These are phyloP conservation scores for Kockovaella imperatae DNA, from an alignment of 768 basidiomycete genomes.

Conservation along the genomic window DNA sequence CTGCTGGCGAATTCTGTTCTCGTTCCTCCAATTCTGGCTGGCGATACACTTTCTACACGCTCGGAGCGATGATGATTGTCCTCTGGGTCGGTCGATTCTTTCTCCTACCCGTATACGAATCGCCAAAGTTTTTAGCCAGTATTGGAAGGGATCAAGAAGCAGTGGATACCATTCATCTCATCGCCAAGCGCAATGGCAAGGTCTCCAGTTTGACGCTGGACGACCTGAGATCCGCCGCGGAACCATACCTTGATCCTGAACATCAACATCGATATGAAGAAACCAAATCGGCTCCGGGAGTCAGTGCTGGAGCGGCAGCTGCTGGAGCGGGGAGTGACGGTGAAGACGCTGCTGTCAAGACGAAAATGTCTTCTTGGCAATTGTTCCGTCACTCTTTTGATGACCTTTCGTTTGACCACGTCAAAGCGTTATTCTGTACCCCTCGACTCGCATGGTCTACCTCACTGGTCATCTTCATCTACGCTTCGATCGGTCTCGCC, in stretches of 20 bases:
- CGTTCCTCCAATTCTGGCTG: slow-evolving; percentile 58
- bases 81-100: slow-evolving; percentile 64
- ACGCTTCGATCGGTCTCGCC: slow-evolving; percentile 66
- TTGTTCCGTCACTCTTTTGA: slow-evolving; percentile 7
- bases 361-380: slow-evolving; percentile 10
- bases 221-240: slow-evolving; percentile 45
- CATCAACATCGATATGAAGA: background rate
- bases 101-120: slow-evolving; percentile 47
- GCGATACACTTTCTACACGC: slow-evolving; percentile 54
- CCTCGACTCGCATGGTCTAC: slow-evolving; percentile 61
- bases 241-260: slow-evolving; percentile 9
- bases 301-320: background rate
- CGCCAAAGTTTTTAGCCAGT: slow-evolving; percentile 45
- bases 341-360: slow-evolving; percentile 7
- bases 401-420: slow-evolving; percentile 44
- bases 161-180: slow-evolving; percentile 50
- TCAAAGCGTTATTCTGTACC: slow-evolving; percentile 59
- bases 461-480: slow-evolving; percentile 51
- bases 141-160: slow-evolving; percentile 13
- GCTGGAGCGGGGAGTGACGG: slow-evolving; percentile 1
- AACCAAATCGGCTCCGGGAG: too few species aligned
- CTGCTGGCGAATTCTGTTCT: slow-evolving; percentile 13
- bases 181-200: slow-evolving; percentile 58
- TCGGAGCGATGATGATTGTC: slow-evolving; percentile 45
- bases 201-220: slow-evolving; percentile 52